These are phyloP conservation scores for Collybia nuda DNA, from an alignment of 768 basidiomycete species.

Conservation along the genomic window DNA sequence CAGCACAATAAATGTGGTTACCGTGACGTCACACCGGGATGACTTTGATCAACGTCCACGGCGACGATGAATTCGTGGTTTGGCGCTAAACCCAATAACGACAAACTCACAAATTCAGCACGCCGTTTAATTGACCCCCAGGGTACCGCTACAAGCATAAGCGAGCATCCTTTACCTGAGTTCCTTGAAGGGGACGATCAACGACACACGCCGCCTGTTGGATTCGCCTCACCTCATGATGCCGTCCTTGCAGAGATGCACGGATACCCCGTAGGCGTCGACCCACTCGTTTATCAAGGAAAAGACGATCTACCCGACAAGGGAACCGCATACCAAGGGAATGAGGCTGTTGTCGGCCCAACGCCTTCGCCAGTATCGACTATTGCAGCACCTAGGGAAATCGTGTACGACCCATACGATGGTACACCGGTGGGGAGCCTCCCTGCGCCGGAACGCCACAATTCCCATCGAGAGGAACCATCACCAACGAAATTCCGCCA, in stretches of 20 bases:
- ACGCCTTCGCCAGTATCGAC: conserved; percentile 1
- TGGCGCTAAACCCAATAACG: not conserved
- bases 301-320: conserved; percentile 12
- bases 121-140: not conserved
- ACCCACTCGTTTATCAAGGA: not conserved
- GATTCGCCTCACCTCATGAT: conserved; percentile 60
- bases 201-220: conserved; percentile 3
- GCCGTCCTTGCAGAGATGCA: conserved; percentile 55
- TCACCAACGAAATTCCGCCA: too few species aligned
- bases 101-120: not conserved
- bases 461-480: conserved; percentile 8
- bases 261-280: conserved; percentile 20
- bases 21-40: conserved; percentile 2
- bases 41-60: not conserved
- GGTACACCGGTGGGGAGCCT: conserved; percentile 42
- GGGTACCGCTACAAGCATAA: not conserved
- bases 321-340: not conserved
- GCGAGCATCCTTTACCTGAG: not conserved
- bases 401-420: conserved; percentile 46
- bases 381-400: conserved; percentile 9
- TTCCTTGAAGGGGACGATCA: too few species aligned
- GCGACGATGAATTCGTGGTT: conserved; percentile 2
- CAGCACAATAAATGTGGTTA: not conserved
- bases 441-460: conserved; percentile 11
- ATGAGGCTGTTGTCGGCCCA: conserved; percentile 1